Base-by-base conservation (phyloP, 129 eudicot species). In the Flaveria linearis region DNA sequence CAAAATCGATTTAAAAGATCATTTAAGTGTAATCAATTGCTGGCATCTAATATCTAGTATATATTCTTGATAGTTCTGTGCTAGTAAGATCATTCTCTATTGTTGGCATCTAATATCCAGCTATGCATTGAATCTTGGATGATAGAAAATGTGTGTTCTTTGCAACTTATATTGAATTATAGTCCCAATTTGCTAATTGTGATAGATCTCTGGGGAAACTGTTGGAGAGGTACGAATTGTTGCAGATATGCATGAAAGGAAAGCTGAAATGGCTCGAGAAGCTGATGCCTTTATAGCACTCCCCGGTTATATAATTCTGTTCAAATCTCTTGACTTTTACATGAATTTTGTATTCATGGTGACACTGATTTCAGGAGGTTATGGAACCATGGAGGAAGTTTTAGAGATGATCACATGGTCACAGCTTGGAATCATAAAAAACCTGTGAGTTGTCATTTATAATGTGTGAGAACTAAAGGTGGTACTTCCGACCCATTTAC, bases 381-480 rank as follows among this genome's bases (percentile, higher is more conserved):
- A 90, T 82, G 98, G 98, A 81, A 93, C 98, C 26, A 88, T 93
- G 98, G 98, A 93, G 76, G 98, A 93, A 80, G 79, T 84, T 16
- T 49, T 93, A 71, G 98, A 93, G 87, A 90, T 93, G 97, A 93
- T 93, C 75, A 90, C 98, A 61, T 93, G 98, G 98, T 85, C 96
- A 9, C 98, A 93, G 60, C 97, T 93, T 26, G 97, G 98, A 77
- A 93, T 93, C 97, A 93, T 80, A 84, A 88, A 73, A 93, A 93
- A 80, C 86, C 96, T 41, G 98, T 90, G 56, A 80, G 80, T 65
- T 53, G 61, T 65, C 64, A 18, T 9, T 73, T 69, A 72, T 39
- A 42, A 49, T 28, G 22, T 77, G 30, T 71, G 26, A 4, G 15
- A 69, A 4, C 5, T 46, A 60, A 46, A 62, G 18, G 42, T 62